Conservation (phyloP, 2,329 filamentous ascomycete genomes). For the Paecilomyces niveus region DNA sequence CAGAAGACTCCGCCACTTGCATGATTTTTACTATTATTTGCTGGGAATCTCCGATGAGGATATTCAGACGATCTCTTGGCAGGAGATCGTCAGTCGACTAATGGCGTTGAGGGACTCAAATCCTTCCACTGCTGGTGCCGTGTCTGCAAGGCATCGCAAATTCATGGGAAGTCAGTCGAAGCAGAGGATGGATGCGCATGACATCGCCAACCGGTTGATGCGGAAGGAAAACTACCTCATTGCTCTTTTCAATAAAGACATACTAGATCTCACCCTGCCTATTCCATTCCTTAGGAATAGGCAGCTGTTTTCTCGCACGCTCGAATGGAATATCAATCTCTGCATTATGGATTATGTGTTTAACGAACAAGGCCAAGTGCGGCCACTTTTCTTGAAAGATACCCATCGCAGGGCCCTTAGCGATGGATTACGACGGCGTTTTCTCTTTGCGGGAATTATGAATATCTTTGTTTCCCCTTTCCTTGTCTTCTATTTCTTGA, state of each 20-base stretch:
- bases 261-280: slow-evolving; percentile 78
- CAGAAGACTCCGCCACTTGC: slow-evolving; percentile 65
- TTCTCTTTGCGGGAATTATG: slow-evolving; percentile 75
- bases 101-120: slow-evolving; percentile 82
- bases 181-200: slow-evolving; percentile 88
- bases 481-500: slow-evolving; percentile 74
- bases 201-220: slow-evolving; percentile 96
- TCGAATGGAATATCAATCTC: slow-evolving; percentile 87
- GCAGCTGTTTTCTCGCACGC: slow-evolving; percentile 78
- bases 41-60: slow-evolving; percentile 77
- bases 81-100: slow-evolving; percentile 76
- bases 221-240: slow-evolving; percentile 95
- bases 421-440: slow-evolving; percentile 66
- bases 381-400: slow-evolving; percentile 76
- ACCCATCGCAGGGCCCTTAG: slow-evolving; percentile 74
- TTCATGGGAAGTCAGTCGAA: slow-evolving; percentile 79
- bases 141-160: slow-evolving; percentile 52
- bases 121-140: slow-evolving; percentile 64
- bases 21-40: slow-evolving; percentile 77
- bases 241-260: slow-evolving; percentile 93
- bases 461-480: slow-evolving; percentile 84
- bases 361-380: slow-evolving; percentile 78
- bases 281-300: slow-evolving; percentile 73
- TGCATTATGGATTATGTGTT: slow-evolving; percentile 93
- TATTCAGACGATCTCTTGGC: slow-evolving; percentile 92